phyloP scores from a whole-genome alignment of 2,329 filamentous ascomycete genomes.

The Bisporella sp. region DNA sequence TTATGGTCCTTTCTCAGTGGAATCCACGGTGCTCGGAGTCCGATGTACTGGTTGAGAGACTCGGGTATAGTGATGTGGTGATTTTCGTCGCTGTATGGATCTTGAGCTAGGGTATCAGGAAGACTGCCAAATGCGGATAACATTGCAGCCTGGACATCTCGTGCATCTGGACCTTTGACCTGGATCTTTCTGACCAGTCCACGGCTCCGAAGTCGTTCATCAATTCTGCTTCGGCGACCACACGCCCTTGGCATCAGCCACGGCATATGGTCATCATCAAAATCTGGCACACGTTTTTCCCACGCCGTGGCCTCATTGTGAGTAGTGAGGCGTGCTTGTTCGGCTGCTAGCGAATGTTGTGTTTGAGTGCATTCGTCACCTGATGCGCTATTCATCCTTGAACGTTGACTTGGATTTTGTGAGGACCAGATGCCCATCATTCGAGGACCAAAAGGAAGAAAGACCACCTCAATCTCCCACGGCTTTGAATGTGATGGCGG shows the following conservation, averaged over 20 bases:
- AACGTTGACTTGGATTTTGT: slow-evolving; percentile 31
- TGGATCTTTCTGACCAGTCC: slow-evolving; percentile 61
- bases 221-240: slow-evolving; percentile 52
- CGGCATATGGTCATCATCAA: slow-evolving; percentile 7
- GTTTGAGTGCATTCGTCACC: slow-evolving; percentile 41
- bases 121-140: slow-evolving; percentile 53
- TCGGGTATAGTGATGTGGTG: slow-evolving; percentile 15
- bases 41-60: slow-evolving; percentile 28
- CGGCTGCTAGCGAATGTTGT: slow-evolving; percentile 18
- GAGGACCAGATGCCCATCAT: slow-evolving; percentile 46
- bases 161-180: slow-evolving; percentile 56
- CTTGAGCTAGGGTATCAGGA: slow-evolving; percentile 31
- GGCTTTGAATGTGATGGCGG: slow-evolving; percentile 56
- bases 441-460: slow-evolving; percentile 60
- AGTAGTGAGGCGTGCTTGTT: slow-evolving; percentile 19
- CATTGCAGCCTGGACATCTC: slow-evolving; percentile 60
- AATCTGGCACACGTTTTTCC: slow-evolving; percentile 17
- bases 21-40: slow-evolving; percentile 63
- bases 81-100: slow-evolving; percentile 14
- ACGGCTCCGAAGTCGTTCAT: slow-evolving; percentile 66
- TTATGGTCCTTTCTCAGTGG: slow-evolving; percentile 71
- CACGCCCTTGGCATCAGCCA: slow-evolving; percentile 60
- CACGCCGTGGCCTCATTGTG: slow-evolving; percentile 19
- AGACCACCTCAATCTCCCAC: slow-evolving; percentile 71
- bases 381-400: slow-evolving; percentile 29